Percentiles rank a stretch among this genome's conserved stretches.
phyloP scores from a whole-genome alignment of 2,329 filamentous ascomycete genomes.

The Ceratocystis albifundus region DNA sequence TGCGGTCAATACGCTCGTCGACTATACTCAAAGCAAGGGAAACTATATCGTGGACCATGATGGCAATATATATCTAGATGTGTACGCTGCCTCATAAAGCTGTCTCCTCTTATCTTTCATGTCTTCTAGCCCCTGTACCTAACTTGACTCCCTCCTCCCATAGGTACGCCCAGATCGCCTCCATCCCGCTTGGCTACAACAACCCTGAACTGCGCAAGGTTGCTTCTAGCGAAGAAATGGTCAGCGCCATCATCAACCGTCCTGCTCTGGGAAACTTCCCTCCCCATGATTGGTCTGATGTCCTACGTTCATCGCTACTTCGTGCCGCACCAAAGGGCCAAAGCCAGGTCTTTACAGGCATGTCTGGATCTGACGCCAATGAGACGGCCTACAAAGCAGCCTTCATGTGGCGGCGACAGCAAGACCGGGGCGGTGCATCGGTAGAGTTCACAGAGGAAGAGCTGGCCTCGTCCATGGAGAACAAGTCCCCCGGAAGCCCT shows the following conservation, averaged over 20 bases:
- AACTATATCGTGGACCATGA: slow-evolving; percentile 72
- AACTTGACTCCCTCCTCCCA: not conserved
- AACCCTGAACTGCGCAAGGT: slow-evolving; percentile 56
- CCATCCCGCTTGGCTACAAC: slow-evolving; percentile 74
- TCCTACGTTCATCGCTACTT: slow-evolving; percentile 59
- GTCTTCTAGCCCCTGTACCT: not conserved
- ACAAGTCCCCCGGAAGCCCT: slow-evolving; percentile 60
- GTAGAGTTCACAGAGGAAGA: slow-evolving; percentile 63
- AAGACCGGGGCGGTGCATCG: slow-evolving; percentile 56
- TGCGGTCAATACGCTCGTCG: slow-evolving; percentile 70
- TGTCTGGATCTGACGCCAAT: slow-evolving; percentile 71
- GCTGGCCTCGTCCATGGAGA: slow-evolving; percentile 55
- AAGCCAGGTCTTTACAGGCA: slow-evolving; percentile 69
- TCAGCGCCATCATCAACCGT: slow-evolving; percentile 61
- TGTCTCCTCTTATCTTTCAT: not conserved
- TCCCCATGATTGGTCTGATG: slow-evolving; percentile 59
- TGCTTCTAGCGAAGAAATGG: slow-evolving; percentile 59
- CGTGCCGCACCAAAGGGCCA: slow-evolving; percentile 62
- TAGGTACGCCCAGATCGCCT: slow-evolving; percentile 70
- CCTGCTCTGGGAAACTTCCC: slow-evolving; percentile 75
- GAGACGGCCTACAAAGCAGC: slow-evolving; percentile 78
- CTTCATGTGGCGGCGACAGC: slow-evolving; percentile 68
- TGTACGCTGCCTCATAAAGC: slow-evolving; percentile 37
- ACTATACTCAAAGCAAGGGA: slow-evolving; percentile 62
- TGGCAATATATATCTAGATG: slow-evolving; percentile 61